Evolutionary conservation across 495 filamentous ascomycete species (phyloP), one percentile per base, ranked within the genome.

Genomic region (Penicillium flavigenum): DNA sequence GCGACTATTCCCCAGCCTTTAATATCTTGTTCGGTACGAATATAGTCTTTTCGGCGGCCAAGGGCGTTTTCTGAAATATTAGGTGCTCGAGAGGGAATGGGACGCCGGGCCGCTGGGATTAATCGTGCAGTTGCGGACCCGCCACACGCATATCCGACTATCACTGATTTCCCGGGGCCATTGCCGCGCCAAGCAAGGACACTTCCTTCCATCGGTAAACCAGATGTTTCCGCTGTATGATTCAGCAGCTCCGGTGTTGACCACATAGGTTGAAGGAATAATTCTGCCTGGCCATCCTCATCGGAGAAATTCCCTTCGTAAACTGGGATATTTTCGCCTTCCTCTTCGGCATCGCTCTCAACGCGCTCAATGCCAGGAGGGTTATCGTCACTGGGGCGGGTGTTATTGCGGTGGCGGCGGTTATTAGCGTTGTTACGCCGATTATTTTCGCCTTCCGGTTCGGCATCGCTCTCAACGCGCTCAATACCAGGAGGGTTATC

Each of bases 241-340:
- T 45, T 20, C 4, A 45, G 42, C 20, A 45, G 42, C 42, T 45
- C 42, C 11, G 20, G 9, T 45, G 20, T 45, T 45, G 20, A 26
- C 42, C 42, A 45, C 20, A 45, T 45, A 26, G 42, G 19, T 45
- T 45, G 42, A 45, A 45, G 42, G 42, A 45, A 45, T 5, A 10
- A 45, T 45, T 26, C 42, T 3, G 20, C 9, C 42, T 45, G 20
- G 20, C 10, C 9, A 45, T 45, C 20, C 5, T 45, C 4, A 10
- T 45, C 20, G 42, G 42, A 10, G 42, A 45, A 26, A 26, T 26
- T 5, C 42, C 10, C 42, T 45, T 45, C 20, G 5, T 45, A 19
- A 26, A 22, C 20, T 14, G 42, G 42, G 42, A 45, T 45, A 26
- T 45, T 45, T 45, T 45, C 42, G 20, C 42, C 20, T 45, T 24